Base-by-base conservation (phyloP, 2,329 filamentous ascomycete species). In the Colletotrichum sp. region DNA sequence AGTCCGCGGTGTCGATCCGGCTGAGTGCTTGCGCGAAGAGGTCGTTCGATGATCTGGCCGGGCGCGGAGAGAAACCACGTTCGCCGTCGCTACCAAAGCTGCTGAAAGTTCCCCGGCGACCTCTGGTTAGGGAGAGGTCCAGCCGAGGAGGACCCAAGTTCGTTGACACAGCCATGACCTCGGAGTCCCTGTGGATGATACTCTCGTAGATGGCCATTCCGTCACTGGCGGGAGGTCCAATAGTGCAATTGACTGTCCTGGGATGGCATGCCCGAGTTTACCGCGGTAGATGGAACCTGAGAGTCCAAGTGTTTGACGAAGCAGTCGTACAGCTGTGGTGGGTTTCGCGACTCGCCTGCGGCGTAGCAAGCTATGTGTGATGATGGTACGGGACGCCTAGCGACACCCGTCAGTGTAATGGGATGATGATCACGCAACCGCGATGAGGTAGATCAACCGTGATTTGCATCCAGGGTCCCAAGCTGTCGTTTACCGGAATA, bases 81-180 rank as follows among this genome's bases (percentile, higher is more conserved):
- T 77, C 77, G 30, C 65, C 64, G 25, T 66, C 59, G 44, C 73
- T 69, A 28, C 70, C 69, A 52, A 78, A 75, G n/a, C 72, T 72
- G 48, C 67, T 72, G 52, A 78, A 77, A 9, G 71, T 76, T 27
- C 74, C 74, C 19, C 71, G 66, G n/a, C 72, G 71, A 55, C 71
- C 61, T 36, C 36, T 48, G 36, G 30, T 44, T 36, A 75, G 65
- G 16, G 69, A 48, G 9, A 78, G 65, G 59, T 78, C 75, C 30
- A 78, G 72, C 28, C 75, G 68, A 5, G 72, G 77, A 11, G 77
- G 75, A 15, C 72, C 77, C 15, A 68, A 61, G 19, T 68, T 61
- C 13, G 75, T 72, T 25, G 77, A 77, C 39, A 75, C 72, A 16
- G 77, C 61, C 65, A 74, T 73, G 30, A 78, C 77, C 66, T 77